Base-by-base conservation (phyloP, 495 filamentous ascomycete genomes). In the Neurospora terricola region DNA sequence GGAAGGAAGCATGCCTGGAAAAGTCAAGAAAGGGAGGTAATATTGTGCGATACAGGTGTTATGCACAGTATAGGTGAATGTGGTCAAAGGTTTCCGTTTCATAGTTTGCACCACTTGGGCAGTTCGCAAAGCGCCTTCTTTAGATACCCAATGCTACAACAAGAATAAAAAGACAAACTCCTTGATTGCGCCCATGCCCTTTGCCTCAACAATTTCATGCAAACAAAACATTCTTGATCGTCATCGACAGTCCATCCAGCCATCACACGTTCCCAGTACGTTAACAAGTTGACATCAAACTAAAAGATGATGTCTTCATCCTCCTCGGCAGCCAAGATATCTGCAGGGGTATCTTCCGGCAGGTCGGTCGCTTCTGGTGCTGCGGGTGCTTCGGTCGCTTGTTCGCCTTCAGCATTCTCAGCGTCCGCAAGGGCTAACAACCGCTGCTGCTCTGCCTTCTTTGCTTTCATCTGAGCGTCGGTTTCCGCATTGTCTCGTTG, bases 251-350 rank as follows among this genome's bases (percentile, higher is more conserved):
- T 34, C 54, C 54, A 27, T 66, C 27, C 27, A 66, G 54, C 54
- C 27, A 66, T 34, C 54, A 66, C 0, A 5, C 30, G 2, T 18
- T 36, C 6, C 27, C 27, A 5, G 4, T 36, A 34, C 54, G 12
- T 34, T 36, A 66, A 62, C 54, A 62, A 18, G 6, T 34, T 66
- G 54, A 66, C 27, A 40, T 71, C 73, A 38, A 69, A 71, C 81
- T 89, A 98, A 82, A 99, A 99, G 76, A 99, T 99, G 73, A 98
- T 90, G 82, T 99, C 96, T 75, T 93, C 89, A 78, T 99, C 96
- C 74, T 96, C 94, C 73, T 92, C 88, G 69, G 94, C 92, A 8
- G 91, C 92, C 16, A 99, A 83, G 21, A 98, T 81, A 80, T 98
- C 93, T 30, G 84, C 75, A 16, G 85, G 81, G 39, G 83, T 18